Conservation (phyloP, 2,329 filamentous ascomycete species). For the Stemphylium lycopersici region DNA sequence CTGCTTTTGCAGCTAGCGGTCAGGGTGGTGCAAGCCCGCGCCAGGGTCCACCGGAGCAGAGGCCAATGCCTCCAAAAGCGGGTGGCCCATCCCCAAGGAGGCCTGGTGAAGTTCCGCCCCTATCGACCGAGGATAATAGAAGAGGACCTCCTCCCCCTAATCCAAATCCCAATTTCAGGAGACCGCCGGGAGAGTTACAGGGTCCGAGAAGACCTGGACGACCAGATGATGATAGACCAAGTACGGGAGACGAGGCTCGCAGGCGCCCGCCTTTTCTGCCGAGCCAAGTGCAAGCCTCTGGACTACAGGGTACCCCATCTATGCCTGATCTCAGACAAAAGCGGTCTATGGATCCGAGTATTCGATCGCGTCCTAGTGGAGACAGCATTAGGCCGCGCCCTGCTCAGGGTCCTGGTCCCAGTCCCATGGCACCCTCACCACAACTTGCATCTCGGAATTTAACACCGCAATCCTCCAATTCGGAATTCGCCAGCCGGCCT, state of each 20-base stretch:
- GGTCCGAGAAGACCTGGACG: constrained; percentile 29
- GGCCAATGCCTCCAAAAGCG: constrained; percentile 29
- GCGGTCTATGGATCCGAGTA: constrained; percentile 43
- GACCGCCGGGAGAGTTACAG: constrained; percentile 27
- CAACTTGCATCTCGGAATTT: constrained; percentile 42
- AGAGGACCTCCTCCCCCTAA: constrained; percentile 19
- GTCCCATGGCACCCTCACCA: constrained; percentile 36
- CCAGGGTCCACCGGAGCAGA: constrained; percentile 23
- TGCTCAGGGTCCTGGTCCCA: constrained; percentile 38
- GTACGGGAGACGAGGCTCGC: constrained; percentile 39
- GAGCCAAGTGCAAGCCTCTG: constrained; percentile 22
- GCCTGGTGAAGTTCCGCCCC: constrained; percentile 24
- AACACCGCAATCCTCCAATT: constrained; percentile 49
- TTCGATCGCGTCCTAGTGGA: constrained; percentile 44
- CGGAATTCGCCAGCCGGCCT: constrained; percentile 44
- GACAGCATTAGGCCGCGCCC: constrained; percentile 45
- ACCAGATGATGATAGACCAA: constrained; percentile 32
- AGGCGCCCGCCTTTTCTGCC: constrained; percentile 32
- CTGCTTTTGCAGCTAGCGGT: constrained; percentile 16
- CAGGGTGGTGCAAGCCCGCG: constrained; percentile 21
- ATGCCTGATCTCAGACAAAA: constrained; percentile 39
- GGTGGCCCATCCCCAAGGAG: constrained; percentile 29
- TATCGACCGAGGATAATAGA: constrained; percentile 21
- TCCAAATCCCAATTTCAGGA: constrained; percentile 30
- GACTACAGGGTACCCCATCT: constrained; percentile 18